These are phyloP conservation scores for Carpinus viminea DNA, from an alignment of 306 rosid genomes.

Conservation along the genomic window DNA sequence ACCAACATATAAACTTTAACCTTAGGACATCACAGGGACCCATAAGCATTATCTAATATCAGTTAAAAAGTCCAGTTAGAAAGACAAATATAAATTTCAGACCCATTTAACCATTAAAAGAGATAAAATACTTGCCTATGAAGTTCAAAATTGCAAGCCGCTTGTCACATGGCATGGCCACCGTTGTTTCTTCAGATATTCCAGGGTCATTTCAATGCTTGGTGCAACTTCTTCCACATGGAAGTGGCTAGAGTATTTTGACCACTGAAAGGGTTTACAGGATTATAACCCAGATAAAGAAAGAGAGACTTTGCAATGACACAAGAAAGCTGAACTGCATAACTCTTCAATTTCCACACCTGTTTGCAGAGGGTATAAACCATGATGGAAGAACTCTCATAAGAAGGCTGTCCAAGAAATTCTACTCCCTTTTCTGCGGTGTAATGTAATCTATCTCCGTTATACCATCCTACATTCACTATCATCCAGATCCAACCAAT, in stretches of 20 bases:
- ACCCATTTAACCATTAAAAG: constrained; percentile 42
- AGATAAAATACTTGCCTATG: constrained; percentile 73
- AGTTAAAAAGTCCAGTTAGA: constrained; percentile 32
- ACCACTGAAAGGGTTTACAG: constrained; percentile 29
- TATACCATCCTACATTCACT: constrained; percentile 24
- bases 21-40: constrained; percentile 43
- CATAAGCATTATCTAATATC: constrained; percentile 40
- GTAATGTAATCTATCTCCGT: constrained; percentile 13
- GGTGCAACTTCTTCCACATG: constrained; percentile 27
- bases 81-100: constrained; percentile 26
- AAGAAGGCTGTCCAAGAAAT: constrained; percentile 10
- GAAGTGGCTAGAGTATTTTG: constrained; percentile 27
- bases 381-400: constrained; percentile 10
- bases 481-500: constrained; percentile 13
- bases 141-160: constrained; percentile 46
- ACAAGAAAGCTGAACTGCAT: constrained; percentile 21
- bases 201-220: constrained; percentile 34
- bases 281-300: constrained; percentile 35
- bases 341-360: neutral
- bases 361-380: constrained; percentile 16
- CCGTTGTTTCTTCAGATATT: constrained; percentile 43
- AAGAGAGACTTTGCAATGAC: constrained; percentile 18
- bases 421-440: constrained; percentile 26
- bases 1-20: constrained; percentile 38
- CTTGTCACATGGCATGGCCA: constrained; percentile 31